Evolutionary conservation across 805 yeast species (phyloP).

Genomic region (Candida adriatica): DNA sequence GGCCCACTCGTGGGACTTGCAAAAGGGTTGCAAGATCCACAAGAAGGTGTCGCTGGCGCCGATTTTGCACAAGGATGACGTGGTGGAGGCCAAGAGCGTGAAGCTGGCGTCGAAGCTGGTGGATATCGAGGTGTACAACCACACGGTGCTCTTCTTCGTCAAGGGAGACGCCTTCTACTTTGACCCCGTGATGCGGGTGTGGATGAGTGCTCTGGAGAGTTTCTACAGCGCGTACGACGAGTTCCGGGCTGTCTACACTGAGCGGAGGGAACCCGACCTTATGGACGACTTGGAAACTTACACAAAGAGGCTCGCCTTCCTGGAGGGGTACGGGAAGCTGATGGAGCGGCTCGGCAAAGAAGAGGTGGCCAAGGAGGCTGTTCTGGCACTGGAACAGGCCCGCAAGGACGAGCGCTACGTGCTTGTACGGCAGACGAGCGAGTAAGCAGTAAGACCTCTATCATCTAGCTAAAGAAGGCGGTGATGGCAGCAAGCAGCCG

Average conservation of each 20-base stretch:
- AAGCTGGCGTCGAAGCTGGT: slow-evolving; percentile 19
- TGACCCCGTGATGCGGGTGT: slow-evolving; percentile 33
- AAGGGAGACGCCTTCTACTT: slow-evolving; percentile 35
- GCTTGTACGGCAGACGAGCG: no score
- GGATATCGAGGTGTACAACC: slow-evolving; percentile 29
- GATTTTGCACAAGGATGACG: slow-evolving; percentile 34
- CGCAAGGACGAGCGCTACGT: no score
- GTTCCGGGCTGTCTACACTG: slow-evolving; percentile 16
- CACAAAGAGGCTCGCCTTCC: slow-evolving; percentile 11
- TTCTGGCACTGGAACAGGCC: not conserved
- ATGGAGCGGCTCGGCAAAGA: slow-evolving; percentile 2
- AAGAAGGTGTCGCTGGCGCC: slow-evolving; percentile 47
- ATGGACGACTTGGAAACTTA: slow-evolving; percentile 4
- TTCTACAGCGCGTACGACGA: slow-evolving; percentile 10
- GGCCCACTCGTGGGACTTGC: slow-evolving; percentile 45
- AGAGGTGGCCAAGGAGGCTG: not conserved
- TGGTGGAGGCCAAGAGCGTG: slow-evolving; percentile 17
- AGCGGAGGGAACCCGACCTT: slow-evolving; percentile 1
- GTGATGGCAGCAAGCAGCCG: slow-evolving; percentile 12
- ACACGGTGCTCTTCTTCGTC: slow-evolving; percentile 37
- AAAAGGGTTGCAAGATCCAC: slow-evolving; percentile 27
- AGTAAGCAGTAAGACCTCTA: no score
- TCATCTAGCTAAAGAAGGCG: slow-evolving; percentile 8
- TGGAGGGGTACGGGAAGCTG: slow-evolving; percentile 15
- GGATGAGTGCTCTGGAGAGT: slow-evolving; percentile 42